A percentile compares a stretch with the other conserved stretches of the same genome.
These are phyloP conservation scores for Phaeolepiota aurea DNA, from an alignment of 768 basidiomycete species.

Conservation along the genomic window DNA sequence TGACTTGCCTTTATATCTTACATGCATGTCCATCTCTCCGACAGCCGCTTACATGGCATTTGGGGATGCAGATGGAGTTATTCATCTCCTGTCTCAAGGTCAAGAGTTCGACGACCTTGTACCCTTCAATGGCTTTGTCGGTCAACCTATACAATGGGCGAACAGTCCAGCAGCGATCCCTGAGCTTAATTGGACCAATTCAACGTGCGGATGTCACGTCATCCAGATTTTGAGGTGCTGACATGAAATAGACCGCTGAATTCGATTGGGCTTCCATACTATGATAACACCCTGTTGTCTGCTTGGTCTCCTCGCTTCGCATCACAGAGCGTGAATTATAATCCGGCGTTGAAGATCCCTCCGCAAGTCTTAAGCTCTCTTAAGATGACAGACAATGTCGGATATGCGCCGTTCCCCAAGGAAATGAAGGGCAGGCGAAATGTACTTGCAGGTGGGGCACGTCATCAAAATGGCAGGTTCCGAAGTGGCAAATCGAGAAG, in stretches of 20 bases:
- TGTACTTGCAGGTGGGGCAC: slow-evolving; percentile 45
- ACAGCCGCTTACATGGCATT: slow-evolving; percentile 90
- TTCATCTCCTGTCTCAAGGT: slow-evolving; percentile 75
- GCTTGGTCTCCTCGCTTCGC: slow-evolving; percentile 44
- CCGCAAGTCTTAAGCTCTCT: slow-evolving; percentile 67
- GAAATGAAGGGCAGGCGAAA: slow-evolving; percentile 83
- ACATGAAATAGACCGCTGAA: slow-evolving; percentile 64
- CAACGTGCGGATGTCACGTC: slow-evolving; percentile 47
- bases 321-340: slow-evolving; percentile 37
- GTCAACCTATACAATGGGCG: slow-evolving; percentile 79
- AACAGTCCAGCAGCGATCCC: slow-evolving; percentile 63
- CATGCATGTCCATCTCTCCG: slow-evolving; percentile 73
- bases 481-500: slow-evolving; percentile 65
- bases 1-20: slow-evolving; percentile 68
- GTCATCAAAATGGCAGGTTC: slow-evolving; percentile 63
- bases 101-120: slow-evolving; percentile 44
- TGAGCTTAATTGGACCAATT: slow-evolving; percentile 72
- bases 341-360: slow-evolving; percentile 74
- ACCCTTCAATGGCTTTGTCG: slow-evolving; percentile 88
- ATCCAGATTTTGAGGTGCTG: background rate
- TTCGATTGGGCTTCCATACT: slow-evolving; percentile 82
- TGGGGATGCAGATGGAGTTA: slow-evolving; percentile 77
- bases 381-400: slow-evolving; percentile 83
- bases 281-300: slow-evolving; percentile 68
- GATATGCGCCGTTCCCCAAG: slow-evolving; percentile 82